Base-by-base conservation (phyloP, 345 rosid genomes). In the Heritiera fomes region DNA sequence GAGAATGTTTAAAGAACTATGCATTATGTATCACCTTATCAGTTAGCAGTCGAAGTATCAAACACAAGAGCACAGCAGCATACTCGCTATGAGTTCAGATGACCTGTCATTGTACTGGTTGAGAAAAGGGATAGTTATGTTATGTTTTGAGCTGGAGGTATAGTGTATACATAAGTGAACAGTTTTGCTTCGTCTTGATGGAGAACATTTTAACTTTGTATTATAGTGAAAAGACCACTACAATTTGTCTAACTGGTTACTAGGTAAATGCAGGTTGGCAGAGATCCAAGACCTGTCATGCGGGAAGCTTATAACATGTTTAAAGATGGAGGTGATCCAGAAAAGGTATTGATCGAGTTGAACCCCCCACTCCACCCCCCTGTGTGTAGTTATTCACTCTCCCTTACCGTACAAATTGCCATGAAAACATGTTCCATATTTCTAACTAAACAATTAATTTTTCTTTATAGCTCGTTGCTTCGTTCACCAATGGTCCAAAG, bases 211-310 rank as follows among this genome's bases (percentile, higher is more conserved):
- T 34, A 67, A 68, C 59, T 55, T 7, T 6, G 58, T 6, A 15
- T 6, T 55, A 0, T 55, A 55, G 40, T 14, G 30, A 49, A 73
- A 13, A n/a, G 18, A 14, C 69, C 6, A 6, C 20, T 5, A 30
- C 18, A 59, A 41, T 34, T 47, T 20, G 20, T 18, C 13, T 69
- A 67, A 38, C 20, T 1, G 77, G 58, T 78, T 71, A 5, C 28
- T 78, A 40, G 12, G 41, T 82, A 43, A 78, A 63, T 86, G 88
- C 89, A 92, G 99, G 98, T 92, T 53, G 95, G 95, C 62, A 90
- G 91, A 88, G 99, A 95, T 88, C 87, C 92, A 53, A 85, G 93
- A 71, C 93, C 93, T 45, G 90, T 91, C 66, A 93, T 93, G 99
- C 81, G 90, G 66, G 91, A 87, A 83, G 98, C 91, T 76, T 95